Evolutionary conservation across 2,329 filamentous ascomycete genomes (phyloP).

Genomic region (Allantophomopsis cytisporea): DNA sequence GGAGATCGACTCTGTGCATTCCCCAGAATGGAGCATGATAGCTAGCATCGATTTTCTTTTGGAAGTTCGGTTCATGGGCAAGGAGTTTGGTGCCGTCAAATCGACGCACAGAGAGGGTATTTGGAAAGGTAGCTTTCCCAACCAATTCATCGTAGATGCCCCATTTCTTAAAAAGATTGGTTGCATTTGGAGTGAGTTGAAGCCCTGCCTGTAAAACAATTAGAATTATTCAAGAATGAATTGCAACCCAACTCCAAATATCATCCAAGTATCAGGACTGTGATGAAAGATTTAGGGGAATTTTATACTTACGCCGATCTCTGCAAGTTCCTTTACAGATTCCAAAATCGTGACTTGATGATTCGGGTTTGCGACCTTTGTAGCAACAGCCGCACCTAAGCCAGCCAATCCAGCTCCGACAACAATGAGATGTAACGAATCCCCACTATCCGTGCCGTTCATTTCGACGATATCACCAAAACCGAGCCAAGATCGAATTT

Average conservation of each 20-base stretch:
- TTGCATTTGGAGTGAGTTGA: constrained; percentile 16
- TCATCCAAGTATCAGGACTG: background rate
- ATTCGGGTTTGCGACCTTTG: constrained; percentile 17
- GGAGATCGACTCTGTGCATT: constrained; percentile 32
- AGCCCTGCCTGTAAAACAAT: constrained; percentile 11
- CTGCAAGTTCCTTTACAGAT: constrained; percentile 23
- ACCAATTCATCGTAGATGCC: constrained; percentile 11
- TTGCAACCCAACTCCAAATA: no score
- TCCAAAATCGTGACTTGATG: constrained; percentile 28
- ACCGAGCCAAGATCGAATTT: no score
- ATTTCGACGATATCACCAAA: no score
- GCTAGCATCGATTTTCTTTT: constrained; percentile 9
- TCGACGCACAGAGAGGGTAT: constrained; percentile 32
- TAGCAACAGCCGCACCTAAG: constrained; percentile 23
- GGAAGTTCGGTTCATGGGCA: constrained; percentile 11
- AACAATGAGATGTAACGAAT: constrained; percentile 21
- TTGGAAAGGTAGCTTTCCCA: constrained; percentile 23
- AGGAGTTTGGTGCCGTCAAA: constrained; percentile 30
- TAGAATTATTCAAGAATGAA: background rate
- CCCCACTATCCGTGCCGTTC: no score
- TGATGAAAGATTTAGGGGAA: background rate
- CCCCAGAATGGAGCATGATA: constrained; percentile 25
- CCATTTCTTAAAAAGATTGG: constrained; percentile 15
- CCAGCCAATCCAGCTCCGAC: constrained; percentile 28
- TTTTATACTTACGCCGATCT: constrained; percentile 18